Evolutionary conservation across 169 alveolate species (phyloP).

Genomic region (Neospora caninum): DNA sequence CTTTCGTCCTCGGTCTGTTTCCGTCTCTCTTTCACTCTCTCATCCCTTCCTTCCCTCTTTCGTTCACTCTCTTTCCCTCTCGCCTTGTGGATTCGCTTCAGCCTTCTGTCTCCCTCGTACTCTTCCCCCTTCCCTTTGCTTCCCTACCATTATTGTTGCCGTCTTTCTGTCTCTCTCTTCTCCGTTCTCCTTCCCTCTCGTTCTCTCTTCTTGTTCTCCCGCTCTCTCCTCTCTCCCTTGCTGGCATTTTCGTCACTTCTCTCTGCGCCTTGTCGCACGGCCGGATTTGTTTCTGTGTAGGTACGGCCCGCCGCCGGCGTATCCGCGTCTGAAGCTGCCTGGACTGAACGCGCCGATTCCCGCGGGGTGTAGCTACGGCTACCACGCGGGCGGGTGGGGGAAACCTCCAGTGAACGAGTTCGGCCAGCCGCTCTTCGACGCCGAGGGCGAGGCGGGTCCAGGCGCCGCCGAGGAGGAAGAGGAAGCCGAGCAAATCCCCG

Average conservation of each 20-base stretch:
- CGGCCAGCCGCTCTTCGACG: constrained; percentile 27
- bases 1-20: background rate
- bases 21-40: background rate
- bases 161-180: background rate
- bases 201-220: background rate
- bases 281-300: constrained; percentile 36
- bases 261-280: background rate
- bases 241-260: too few relatives aligned
- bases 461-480: constrained; percentile 40
- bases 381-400: constrained; percentile 94
- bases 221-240: too few relatives aligned
- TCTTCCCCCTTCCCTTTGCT: background rate
- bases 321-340: constrained; percentile 96
- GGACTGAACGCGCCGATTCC: constrained; percentile 95
- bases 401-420: constrained; percentile 65
- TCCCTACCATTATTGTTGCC: background rate
- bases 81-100: too few relatives aligned
- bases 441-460: constrained; percentile 8
- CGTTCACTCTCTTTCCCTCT: background rate
- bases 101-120: background rate
- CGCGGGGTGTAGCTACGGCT: constrained; percentile 86
- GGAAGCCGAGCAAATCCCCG: background rate
- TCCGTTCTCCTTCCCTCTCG: background rate
- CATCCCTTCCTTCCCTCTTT: background rate
- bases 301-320: constrained; percentile 99